Evolutionary conservation across 768 basidiomycete species (phyloP).

Genomic region (Suillus occidentalis): DNA sequence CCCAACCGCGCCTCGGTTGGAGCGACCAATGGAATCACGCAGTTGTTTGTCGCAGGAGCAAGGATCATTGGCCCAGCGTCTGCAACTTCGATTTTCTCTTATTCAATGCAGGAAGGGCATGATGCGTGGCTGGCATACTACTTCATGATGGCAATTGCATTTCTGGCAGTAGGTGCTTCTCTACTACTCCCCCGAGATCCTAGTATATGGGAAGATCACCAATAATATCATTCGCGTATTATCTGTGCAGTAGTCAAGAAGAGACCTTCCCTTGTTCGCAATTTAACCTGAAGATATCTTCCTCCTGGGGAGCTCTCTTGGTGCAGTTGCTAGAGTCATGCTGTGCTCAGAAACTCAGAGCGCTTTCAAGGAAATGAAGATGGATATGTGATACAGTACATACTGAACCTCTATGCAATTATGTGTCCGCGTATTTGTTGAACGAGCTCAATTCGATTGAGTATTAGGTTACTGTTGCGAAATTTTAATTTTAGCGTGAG

Average conservation of each 20-base stretch:
- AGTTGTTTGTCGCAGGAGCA: background rate
- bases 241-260: background rate
- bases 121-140: background rate
- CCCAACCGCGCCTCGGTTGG: background rate
- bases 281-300: background rate
- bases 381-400: too few species aligned
- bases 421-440: too few species aligned
- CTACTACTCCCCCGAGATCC: background rate
- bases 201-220: background rate
- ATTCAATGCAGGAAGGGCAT: background rate
- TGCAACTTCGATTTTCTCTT: background rate
- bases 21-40: background rate
- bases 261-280: background rate
- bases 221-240: background rate
- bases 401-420: too few species aligned
- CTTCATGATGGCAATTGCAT: background rate
- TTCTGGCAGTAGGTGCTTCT: background rate
- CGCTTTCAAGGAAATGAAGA: too few species aligned
- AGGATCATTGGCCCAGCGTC: background rate
- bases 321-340: too few species aligned
- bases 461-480: too few species aligned
- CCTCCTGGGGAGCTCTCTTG: background rate
- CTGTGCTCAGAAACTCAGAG: too few species aligned
- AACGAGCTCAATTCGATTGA: too few species aligned
- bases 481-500: too few species aligned